These are phyloP conservation scores for Fusarium sp. DNA, from an alignment of 2,329 filamentous ascomycete genomes.

Conservation along the genomic window DNA sequence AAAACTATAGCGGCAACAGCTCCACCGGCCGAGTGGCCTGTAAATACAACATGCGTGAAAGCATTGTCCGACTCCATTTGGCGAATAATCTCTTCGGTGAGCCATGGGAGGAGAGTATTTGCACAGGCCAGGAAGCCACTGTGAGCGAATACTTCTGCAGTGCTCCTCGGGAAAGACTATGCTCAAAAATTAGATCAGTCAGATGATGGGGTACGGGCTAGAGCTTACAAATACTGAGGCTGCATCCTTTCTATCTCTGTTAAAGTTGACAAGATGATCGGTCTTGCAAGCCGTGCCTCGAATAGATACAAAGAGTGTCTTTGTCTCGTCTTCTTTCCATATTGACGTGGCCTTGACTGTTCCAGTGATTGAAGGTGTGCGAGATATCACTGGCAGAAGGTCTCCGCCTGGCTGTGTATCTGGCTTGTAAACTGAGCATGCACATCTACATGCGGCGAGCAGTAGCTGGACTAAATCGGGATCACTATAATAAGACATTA, in stretches of 20 bases:
- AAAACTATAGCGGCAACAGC: slow-evolving; percentile 43
- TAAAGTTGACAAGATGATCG: slow-evolving; percentile 48
- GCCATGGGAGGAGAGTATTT: slow-evolving; percentile 29
- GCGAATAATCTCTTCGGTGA: slow-evolving; percentile 22
- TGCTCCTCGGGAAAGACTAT: background rate
- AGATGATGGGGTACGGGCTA: accelerated
- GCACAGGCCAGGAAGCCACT: slow-evolving; percentile 44
- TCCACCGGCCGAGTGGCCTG: slow-evolving; percentile 47
- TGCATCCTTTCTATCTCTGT: slow-evolving; percentile 17
- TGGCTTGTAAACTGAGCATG: slow-evolving; percentile 41
- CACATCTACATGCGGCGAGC: slow-evolving; percentile 38
- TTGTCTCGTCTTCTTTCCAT: slow-evolving; percentile 34
- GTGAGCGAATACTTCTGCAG: slow-evolving; percentile 20
- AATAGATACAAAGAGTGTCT: slow-evolving; percentile 39
- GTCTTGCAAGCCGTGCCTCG: slow-evolving; percentile 39
- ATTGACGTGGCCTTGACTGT: slow-evolving; percentile 43
- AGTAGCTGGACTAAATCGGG: slow-evolving; percentile 18
- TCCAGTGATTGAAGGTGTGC: slow-evolving; percentile 35
- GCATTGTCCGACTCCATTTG: slow-evolving; percentile 9
- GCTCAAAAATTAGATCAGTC: background rate
- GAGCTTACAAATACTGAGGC: slow-evolving; percentile 27
- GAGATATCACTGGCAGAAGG: slow-evolving; percentile 36
- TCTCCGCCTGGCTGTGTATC: slow-evolving; percentile 16
- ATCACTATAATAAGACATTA: background rate
- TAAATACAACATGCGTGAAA: slow-evolving; percentile 36